phyloP scores from a whole-genome alignment of 306 rosid genomes.

The Chamaecrista fasciculata region DNA sequence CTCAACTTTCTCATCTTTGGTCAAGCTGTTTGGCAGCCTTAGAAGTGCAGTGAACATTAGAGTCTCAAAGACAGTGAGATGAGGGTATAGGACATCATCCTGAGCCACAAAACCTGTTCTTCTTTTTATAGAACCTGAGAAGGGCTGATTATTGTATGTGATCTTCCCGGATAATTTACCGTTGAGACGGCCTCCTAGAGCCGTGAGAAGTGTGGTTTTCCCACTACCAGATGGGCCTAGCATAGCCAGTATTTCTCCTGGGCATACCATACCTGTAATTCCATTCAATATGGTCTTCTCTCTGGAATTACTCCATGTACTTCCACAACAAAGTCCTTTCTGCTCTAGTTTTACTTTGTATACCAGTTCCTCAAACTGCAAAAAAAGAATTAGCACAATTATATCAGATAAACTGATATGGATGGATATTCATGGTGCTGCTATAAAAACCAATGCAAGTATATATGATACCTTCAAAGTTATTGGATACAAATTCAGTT shows the following conservation, averaged over 20 bases:
- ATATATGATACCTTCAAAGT: conserved; percentile 63
- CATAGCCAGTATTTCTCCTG: conserved; percentile 97
- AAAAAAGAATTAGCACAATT: conserved; percentile 24
- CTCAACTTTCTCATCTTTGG: conserved; percentile 58
- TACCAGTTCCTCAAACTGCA: conserved; percentile 87
- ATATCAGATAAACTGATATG: not conserved
- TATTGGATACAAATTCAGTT: conserved; percentile 63
- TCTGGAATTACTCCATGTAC: conserved; percentile 43
- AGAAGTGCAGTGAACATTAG: conserved; percentile 88
- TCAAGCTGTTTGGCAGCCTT: conserved; percentile 70
- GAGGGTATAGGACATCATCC: conserved; percentile 89
- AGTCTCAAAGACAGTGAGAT: conserved; percentile 83
- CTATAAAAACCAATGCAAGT: conserved; percentile 24
- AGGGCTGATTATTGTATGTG: conserved; percentile 73
- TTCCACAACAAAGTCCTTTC: conserved; percentile 47
- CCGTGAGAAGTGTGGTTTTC: conserved; percentile 89
- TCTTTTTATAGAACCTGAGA: conserved; percentile 73
- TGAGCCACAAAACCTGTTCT: conserved; percentile 94
- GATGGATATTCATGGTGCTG: conserved; percentile 17
- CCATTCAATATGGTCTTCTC: conserved; percentile 81
- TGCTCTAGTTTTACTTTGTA: conserved; percentile 80
- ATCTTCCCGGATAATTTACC: conserved; percentile 79
- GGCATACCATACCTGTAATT: conserved; percentile 75
- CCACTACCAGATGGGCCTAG: conserved; percentile 98
- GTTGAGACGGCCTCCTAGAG: conserved; percentile 85